Base-by-base conservation (phyloP, 495 filamentous ascomycete genomes). In the Lasiosphaeriaceae sp. region DNA sequence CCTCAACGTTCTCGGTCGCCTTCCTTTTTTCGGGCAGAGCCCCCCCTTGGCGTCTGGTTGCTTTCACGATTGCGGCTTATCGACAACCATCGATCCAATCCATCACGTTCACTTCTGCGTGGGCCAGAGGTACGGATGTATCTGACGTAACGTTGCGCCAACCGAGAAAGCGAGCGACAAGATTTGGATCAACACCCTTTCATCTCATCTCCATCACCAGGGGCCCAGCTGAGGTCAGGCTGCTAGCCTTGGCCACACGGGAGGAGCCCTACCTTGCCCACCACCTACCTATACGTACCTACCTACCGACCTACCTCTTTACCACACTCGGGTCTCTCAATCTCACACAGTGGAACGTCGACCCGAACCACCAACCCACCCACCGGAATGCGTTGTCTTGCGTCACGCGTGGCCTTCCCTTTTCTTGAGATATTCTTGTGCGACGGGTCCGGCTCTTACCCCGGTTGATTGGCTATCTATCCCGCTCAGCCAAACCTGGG, bases 71-170 rank as follows among this genome's bases (percentile, higher is more conserved):
- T 31, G 26, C 9, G 26, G 26, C 26, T 31, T 31, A 31, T 31
- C 26, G 26, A 4, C 4, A 4, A 16, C 39, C 3, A 16, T 20
- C 41, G n/a, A 17, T 45, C 11, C 20, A 17, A 4, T 5, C 41
- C 41, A n/a, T 31, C 26, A 31, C 26, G 9, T 31, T 31, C 26
- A 31, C 26, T 31, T 31, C 4, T 3, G 9, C 26, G 26, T 31
- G 26, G 26, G 26, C 4, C 26, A 3, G 3, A 9, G 26, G 26
- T 9, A 3, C 26, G 26, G 9, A 3, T 31, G 26, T 31, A 31
- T 21, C 26, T 60, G 63, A 58, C 53, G 66, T 69, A 69, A 64
- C 65, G 67, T 69, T 69, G 62, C 65, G 67, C 64, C 56, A 5
- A 56, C 45, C 22, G 22, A 12, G 51, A 29, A 16, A 41, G 54